Percentiles rank a stretch among this genome's conserved stretches.
These are phyloP conservation scores for Striga hermonthica DNA, from an alignment of 305 asterid genomes.

Conservation along the genomic window DNA sequence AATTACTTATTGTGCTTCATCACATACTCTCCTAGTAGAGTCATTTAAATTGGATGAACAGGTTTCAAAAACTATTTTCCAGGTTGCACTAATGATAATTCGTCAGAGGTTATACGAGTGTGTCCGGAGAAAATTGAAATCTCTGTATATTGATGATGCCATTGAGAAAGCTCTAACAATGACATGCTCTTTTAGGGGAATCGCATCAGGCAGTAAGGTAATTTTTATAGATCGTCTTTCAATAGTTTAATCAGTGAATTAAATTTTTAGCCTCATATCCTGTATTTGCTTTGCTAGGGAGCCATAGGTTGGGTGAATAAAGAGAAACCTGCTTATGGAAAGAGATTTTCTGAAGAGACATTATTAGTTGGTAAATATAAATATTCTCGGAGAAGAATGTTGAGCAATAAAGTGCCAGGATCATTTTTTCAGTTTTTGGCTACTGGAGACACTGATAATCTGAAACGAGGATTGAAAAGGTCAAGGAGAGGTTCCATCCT, in stretches of 20 bases:
- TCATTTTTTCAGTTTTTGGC: constrained; percentile 47
- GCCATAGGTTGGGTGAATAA: constrained; percentile 31
- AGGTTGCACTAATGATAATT: constrained; percentile 58
- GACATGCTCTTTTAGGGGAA: constrained; percentile 38
- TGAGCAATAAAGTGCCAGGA: constrained; percentile 39
- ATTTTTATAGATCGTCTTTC: constrained; percentile 25
- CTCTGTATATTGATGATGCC: constrained; percentile 44
- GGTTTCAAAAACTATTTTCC: constrained; percentile 42
- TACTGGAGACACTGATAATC: constrained; percentile 37
- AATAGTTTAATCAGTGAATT: constrained; percentile 15
- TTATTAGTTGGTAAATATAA: constrained; percentile 47
- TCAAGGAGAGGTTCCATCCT: constrained; percentile 42
- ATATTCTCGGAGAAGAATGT: constrained; percentile 60
- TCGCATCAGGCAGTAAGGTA: constrained; percentile 48
- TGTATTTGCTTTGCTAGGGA: constrained; percentile 43
- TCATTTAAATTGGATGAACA: constrained; percentile 39
- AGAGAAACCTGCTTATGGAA: constrained; percentile 39
- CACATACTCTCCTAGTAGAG: constrained; percentile 36
- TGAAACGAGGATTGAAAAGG: constrained; percentile 45
- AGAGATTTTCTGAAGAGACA: constrained; percentile 42
- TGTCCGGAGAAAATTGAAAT: constrained; percentile 55
- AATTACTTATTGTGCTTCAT: constrained; percentile 37
- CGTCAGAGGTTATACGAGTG: constrained; percentile 60
- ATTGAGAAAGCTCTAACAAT: constrained; percentile 39
- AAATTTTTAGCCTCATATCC: constrained; percentile 11